Percentiles rank a stretch among this genome's conserved stretches.
phyloP scores from a whole-genome alignment of 2,329 filamentous ascomycete genomes.

The Talaromyces sp. region DNA sequence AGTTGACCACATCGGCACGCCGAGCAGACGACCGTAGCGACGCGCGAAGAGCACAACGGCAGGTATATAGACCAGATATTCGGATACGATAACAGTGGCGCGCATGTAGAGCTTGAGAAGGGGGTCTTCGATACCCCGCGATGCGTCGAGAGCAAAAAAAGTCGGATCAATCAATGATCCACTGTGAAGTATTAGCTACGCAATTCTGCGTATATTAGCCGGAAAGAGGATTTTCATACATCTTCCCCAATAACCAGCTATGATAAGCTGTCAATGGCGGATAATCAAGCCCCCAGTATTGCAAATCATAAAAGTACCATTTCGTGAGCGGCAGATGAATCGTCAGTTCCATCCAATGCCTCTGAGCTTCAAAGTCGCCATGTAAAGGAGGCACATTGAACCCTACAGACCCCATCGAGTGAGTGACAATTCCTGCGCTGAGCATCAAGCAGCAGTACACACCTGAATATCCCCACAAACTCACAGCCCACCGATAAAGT shows the following conservation, averaged over 20 bases:
- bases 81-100: conserved; percentile 81
- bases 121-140: conserved; percentile 74
- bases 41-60: conserved; percentile 81
- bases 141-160: conserved; percentile 84
- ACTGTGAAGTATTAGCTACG: conserved; percentile 33
- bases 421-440: conserved; percentile 10
- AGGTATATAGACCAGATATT: conserved; percentile 85
- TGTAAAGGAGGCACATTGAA: conserved; percentile 81
- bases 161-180: conserved; percentile 71
- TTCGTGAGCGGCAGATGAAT: conserved; percentile 82
- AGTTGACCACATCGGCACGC: conserved; percentile 75
- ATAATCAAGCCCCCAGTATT: conserved; percentile 98
- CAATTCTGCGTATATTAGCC: conserved; percentile 15
- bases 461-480: conserved; percentile 95
- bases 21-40: conserved; percentile 70
- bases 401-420: conserved; percentile 48
- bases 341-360: conserved; percentile 99
- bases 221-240: conserved; percentile 48
- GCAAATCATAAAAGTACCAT: conserved; percentile 96
- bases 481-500: conserved; percentile 87
- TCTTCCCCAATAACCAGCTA: conserved; percentile 87
- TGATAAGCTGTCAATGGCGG: conserved; percentile 97
- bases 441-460: conserved; percentile 23
- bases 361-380: conserved; percentile 95
- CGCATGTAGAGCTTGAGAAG: conserved; percentile 93